Evolutionary conservation across 192 early-diverging fungal species (phyloP), one percentile per base, ranked within the genome.

Genomic region (Spizellomyces punctatus): DNA sequence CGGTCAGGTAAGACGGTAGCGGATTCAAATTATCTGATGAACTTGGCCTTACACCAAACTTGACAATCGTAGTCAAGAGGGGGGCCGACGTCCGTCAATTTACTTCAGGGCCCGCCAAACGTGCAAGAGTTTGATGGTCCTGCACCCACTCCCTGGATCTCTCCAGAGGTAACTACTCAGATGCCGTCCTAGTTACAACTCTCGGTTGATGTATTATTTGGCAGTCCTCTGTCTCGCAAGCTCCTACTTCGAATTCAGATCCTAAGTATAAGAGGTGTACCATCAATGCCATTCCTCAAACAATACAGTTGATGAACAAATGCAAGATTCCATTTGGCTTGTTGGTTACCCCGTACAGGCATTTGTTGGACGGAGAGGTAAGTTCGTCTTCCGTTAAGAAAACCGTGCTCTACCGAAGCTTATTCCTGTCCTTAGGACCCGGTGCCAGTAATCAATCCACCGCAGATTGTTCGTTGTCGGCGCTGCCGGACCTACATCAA

Each of bases 401-500:
- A 0, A 87, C 14, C 82, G 89, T 14, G 89, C 95, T 64, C 85
- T 85, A 36, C 85, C 88, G 56, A 95, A 95, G 79, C 91, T 94
- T 64, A 36, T 36, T 36, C 27, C 27, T 36, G 27, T 36, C 27
- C 27, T 36, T 55, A 89, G 76, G 87, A 86, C 16, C 85, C 90
- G 17, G 90, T 98, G 1, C 95, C 95, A 4, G 90, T 96, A 0
- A 89, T 96, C 36, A 86, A 91, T n/a, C 92, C 96, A 64, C 87
- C 87, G 22, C 87, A 90, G 57, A 96, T 99, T 82, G 93, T 95
- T 64, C 89, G 96, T 43, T 99, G 96, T 81, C 85, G 96, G 43
- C 83, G 95, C 22, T 99, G 96, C 80, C 85, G 96, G 67, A 92
- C 94, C 5, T 99, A 99, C 71, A 94, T 99, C 76, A 98, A 98